Percentiles rank a stretch among this genome's conserved stretches.
Conservation (phyloP, 2,329 filamentous ascomycete genomes). For the Tolypocladium ophioglossoides region DNA sequence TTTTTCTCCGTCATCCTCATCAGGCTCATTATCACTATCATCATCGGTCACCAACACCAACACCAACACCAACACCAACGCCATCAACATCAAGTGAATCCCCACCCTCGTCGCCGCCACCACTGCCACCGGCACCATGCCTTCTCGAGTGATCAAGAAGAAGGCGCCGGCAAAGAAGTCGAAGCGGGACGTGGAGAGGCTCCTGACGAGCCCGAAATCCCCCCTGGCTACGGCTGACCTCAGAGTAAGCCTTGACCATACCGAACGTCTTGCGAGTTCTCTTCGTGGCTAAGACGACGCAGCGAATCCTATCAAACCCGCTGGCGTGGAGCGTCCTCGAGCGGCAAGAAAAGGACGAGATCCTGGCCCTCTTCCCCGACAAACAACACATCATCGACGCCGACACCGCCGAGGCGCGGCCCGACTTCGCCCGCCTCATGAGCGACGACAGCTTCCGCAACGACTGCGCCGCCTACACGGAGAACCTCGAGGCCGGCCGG, state of each 20-base stretch:
- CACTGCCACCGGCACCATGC: not conserved
- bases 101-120: not conserved
- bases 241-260: conserved; percentile 15
- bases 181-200: conserved; percentile 54
- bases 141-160: conserved; percentile 39
- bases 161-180: conserved; percentile 57
- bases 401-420: conserved; percentile 23
- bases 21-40: not conserved
- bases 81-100: not conserved
- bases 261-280: not conserved
- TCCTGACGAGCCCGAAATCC: conserved; percentile 35
- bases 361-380: conserved; percentile 27
- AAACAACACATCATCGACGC: conserved; percentile 25
- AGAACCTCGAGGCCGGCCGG: conserved; percentile 33
- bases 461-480: conserved; percentile 33
- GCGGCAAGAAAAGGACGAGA: conserved; percentile 20
- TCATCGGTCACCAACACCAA: too few species aligned
- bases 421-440: conserved; percentile 29
- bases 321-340: conserved; percentile 27
- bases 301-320: conserved; percentile 27
- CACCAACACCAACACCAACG: too few species aligned
- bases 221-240: conserved; percentile 27
- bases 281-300: not conserved
- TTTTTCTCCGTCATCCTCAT: not conserved
- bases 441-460: conserved; percentile 38